phyloP scores from a whole-genome alignment of 306 rosid species.

The Vigna hirtella region DNA sequence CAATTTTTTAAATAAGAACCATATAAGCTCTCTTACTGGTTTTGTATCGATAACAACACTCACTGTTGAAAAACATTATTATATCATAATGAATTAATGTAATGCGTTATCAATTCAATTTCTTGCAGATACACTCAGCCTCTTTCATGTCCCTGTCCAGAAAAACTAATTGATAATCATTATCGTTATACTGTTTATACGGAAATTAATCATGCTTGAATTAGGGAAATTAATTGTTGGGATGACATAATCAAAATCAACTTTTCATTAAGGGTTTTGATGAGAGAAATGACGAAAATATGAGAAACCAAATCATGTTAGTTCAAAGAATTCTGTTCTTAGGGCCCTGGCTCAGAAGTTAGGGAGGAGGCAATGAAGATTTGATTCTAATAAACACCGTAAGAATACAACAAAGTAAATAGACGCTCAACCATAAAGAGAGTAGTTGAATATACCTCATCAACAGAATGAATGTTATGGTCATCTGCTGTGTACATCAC shows the following conservation, averaged over 20 bases:
- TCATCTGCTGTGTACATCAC: slow-evolving; percentile 83
- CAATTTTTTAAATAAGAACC: slow-evolving; percentile 5
- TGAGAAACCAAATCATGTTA: slow-evolving; percentile 9
- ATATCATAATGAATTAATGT: neutral
- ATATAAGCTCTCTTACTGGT: neutral
- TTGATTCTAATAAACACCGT: neutral
- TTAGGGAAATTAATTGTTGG: neutral
- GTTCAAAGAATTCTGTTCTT: neutral
- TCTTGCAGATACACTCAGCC: neutral
- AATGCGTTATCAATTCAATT: slow-evolving; percentile 6
- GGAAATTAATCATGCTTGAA: neutral
- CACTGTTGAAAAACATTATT: neutral
- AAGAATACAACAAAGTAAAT: neutral
- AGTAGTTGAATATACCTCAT: slow-evolving; percentile 65
- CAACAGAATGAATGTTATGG: slow-evolving; percentile 82
- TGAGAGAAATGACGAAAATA: slow-evolving; percentile 15
- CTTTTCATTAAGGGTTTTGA: neutral
- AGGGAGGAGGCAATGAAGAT: slow-evolving; percentile 15
- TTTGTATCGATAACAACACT: neutral
- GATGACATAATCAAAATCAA: neutral
- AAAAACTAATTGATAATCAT: neutral
- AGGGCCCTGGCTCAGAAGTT: neutral
- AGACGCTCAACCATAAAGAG: neutral
- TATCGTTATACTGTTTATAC: neutral
- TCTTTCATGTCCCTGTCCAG: neutral